These are phyloP conservation scores for Candida methanosorbosa DNA, from an alignment of 805 yeast species.

Conservation along the genomic window DNA sequence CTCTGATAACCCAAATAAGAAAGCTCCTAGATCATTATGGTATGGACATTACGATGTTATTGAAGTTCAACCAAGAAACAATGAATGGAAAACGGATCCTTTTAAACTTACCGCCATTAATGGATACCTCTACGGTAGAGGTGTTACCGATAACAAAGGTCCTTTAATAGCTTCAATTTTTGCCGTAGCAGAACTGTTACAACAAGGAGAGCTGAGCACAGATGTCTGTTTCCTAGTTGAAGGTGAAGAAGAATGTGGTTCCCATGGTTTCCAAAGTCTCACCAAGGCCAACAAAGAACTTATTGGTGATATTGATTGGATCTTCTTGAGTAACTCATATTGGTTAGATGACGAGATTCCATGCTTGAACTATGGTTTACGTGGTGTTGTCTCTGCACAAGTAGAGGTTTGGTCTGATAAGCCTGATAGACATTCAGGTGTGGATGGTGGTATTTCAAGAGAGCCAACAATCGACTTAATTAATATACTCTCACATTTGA, in stretches of 20 bases:
- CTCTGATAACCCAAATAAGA: background rate
- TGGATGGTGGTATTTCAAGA: conserved; percentile 83
- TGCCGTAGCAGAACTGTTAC: conserved; percentile 69
- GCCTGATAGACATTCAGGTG: conserved; percentile 93
- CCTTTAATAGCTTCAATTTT: conserved; percentile 82
- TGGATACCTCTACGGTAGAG: conserved; percentile 86
- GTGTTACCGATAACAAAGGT: conserved; percentile 92
- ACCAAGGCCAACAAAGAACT: conserved; percentile 39
- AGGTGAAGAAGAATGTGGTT: conserved; percentile 95
- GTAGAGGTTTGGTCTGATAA: conserved; percentile 61
- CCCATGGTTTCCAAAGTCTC: conserved; percentile 71
- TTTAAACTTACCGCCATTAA: conserved; percentile 65
- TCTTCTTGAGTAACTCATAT: conserved; percentile 80
- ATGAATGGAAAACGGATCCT: conserved; percentile 71
- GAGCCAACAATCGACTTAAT: conserved; percentile 89
- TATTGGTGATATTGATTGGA: conserved; percentile 81
- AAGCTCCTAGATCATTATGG: conserved; percentile 53
- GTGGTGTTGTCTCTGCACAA: conserved; percentile 84
- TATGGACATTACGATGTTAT: conserved; percentile 97
- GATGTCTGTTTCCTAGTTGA: conserved; percentile 83
- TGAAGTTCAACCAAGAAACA: conserved; percentile 49
- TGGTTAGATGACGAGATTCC: conserved; percentile 91
- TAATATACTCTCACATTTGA: conserved; percentile 57
- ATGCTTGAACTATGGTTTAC: conserved; percentile 85
- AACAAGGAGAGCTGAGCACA: conserved; percentile 40